Base-by-base conservation (phyloP, 1,284 basidiomycete species). In the Rhodotorula sp. region DNA sequence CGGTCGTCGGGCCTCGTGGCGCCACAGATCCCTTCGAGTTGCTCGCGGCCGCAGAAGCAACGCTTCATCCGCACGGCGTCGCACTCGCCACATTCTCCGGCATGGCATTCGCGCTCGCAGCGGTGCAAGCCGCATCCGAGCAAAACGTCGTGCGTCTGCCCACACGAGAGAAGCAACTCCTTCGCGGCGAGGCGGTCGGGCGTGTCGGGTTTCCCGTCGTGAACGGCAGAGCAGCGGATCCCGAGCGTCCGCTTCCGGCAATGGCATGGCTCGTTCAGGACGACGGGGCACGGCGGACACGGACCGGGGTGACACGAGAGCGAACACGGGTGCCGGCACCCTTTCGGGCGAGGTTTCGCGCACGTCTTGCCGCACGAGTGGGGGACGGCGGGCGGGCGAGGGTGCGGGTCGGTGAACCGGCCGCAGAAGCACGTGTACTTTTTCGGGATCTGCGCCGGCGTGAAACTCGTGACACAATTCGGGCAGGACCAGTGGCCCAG, bases 391-490 rank as follows among this genome's bases (percentile, higher is more conserved):
- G 74, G 72, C 23, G 70, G 70, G 2, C 62, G 52, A 14, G 62
- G 54, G 7, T 63, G 65, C 6, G 77, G 78, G 54, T 91, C 87
- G n/a, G 86, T 83, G 4, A 85, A 84, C 0, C 89, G 85, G 28
- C 88, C 87, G 78, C 93, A 97, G 82, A 93, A 95, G 79, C 92
- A 95, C 82, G 89, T 90, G 80, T 95, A 95, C 5, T 84, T 85
- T 78, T 75, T 79, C 43, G 81, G 79, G 62, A 80, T 77, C 19
- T 92, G 89, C 1, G 88, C 88, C 45, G 84, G 83, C 1, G 75
- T 38, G 56, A 78, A 77, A 19, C 74, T 28, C 6, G 76, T 67
- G 58, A 78, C 76, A 57, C 79, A 80, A 26, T 72, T 72, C 12
- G 79, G 79, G 55, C 79, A 80, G 28, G 76, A 64, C 79, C 79